Base-by-base conservation (phyloP, 1,284 basidiomycete genomes). In the Agroathelia rolfsii region DNA sequence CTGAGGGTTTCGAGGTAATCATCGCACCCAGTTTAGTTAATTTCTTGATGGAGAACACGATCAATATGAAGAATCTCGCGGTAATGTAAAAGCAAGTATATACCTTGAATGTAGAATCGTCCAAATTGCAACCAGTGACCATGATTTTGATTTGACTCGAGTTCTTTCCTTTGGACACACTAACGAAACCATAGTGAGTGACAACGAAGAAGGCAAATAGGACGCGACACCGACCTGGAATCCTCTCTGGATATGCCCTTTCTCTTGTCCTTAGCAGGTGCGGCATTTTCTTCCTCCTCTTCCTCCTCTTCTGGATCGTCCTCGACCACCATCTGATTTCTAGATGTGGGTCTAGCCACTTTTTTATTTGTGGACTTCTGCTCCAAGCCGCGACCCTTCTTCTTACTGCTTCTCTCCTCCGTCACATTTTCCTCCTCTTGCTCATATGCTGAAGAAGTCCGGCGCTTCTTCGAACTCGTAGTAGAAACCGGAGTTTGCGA, bases 11-110 rank as follows among this genome's bases (percentile, higher is more conserved):
- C 2, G 65, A 63, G 3, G 74, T 74, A 38, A 74, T 61, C 39
- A 66, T 72, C 3, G 70, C 74, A 2, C 82, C 83, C 1, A 88
- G 52, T 43, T 69, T 73, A 3, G 53, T 54, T 27, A 89, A 51
- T 3, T 53, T 56, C 82, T 88, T 41, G 15, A 18, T 28, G 11
- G n/a, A n/a, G n/a, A n/a, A n/a, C n/a, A n/a, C n/a, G n/a, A n/a
- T n/a, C n/a, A n/a, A n/a, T n/a, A n/a, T n/a, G n/a, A n/a, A n/a
- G n/a, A n/a, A n/a, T n/a, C n/a, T n/a, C n/a, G n/a, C n/a, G n/a
- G n/a, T 24, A 20, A 17, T 21, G 10, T 28, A 17, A 16, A 13
- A 28, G 10, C 22, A 30, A 28, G 27, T 5, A 53, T 58, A 8
- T 26, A 74, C 79, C 61, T 69, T 75, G 27, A 64, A 40, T 2